A percentile compares a stretch with the other conserved stretches of the same genome.
Conservation (phyloP, 495 filamentous ascomycete species). For the Astrothelium subdiscretum region DNA sequence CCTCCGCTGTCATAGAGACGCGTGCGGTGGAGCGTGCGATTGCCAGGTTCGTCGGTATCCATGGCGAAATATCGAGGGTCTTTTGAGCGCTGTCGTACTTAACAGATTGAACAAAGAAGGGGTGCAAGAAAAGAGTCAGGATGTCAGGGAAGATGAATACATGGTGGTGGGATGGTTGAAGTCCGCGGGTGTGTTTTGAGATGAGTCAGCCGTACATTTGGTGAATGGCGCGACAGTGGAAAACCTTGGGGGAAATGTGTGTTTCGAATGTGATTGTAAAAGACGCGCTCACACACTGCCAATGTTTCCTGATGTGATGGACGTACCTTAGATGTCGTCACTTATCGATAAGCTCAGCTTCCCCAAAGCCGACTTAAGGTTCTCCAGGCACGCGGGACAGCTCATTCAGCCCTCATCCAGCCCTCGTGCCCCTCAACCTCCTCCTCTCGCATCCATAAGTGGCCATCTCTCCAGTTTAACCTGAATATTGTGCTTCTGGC, state of each 20-base stretch:
- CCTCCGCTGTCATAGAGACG: no score
- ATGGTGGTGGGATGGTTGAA: neutral
- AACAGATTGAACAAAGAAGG: neutral
- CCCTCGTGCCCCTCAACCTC: neutral
- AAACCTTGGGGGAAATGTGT: neutral
- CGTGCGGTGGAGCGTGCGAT: no score
- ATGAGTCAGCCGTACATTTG: neutral
- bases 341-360: constrained; percentile 2
- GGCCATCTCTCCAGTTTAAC: neutral
- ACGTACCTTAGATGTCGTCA: neutral
- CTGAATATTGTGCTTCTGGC: no score
- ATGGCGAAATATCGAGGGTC: no score
- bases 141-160: neutral
- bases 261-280: neutral
- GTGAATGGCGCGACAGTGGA: neutral
- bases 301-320: neutral
- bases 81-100: no score
- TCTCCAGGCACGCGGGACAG: neutral
- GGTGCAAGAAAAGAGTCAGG: neutral
- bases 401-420: neutral
- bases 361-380: neutral
- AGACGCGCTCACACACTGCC: neutral
- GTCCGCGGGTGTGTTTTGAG: no score
- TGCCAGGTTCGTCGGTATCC: no score
- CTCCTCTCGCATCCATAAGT: neutral